Conservation (phyloP, 768 basidiomycete genomes). For the Mycena rebaudengoi region DNA sequence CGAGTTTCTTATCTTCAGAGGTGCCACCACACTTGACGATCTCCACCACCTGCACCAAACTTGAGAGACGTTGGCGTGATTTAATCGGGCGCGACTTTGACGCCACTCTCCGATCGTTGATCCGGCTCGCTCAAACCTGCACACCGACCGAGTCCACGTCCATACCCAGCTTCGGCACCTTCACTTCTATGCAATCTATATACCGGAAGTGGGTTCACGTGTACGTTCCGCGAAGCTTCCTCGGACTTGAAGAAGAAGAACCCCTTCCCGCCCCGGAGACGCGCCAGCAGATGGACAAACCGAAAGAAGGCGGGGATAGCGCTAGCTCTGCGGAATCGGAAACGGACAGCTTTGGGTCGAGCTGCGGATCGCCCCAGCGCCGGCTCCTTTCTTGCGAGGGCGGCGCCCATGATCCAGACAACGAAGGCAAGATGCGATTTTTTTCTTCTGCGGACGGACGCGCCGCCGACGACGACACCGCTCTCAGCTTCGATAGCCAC, state of each 20-base stretch:
- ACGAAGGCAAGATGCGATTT: conserved; percentile 1
- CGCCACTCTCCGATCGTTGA: background rate
- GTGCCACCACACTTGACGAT: conserved; percentile 1
- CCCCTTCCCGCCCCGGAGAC: background rate
- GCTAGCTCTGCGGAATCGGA: conserved; percentile 16
- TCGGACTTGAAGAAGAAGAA: background rate
- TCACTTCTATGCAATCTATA: background rate
- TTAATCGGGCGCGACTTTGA: background rate
- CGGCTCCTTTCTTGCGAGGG: conserved; percentile 6
- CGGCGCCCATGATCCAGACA: background rate
- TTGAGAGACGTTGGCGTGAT: background rate
- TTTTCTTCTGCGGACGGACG: background rate
- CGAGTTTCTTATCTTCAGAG: background rate
- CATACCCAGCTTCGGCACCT: background rate
- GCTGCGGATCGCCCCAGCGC: conserved; percentile 5
- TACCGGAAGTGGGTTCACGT: background rate
- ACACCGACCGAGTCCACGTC: background rate
- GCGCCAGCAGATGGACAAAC: background rate
- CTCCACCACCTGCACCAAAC: background rate
- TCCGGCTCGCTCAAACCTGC: background rate
- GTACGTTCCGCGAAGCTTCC: background rate
- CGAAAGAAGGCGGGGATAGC: background rate
- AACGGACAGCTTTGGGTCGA: background rate
- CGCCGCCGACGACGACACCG: background rate
- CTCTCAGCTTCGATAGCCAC: background rate